phyloP scores from a whole-genome alignment of 2,329 filamentous ascomycete species.

The Microascus cirrosus region DNA sequence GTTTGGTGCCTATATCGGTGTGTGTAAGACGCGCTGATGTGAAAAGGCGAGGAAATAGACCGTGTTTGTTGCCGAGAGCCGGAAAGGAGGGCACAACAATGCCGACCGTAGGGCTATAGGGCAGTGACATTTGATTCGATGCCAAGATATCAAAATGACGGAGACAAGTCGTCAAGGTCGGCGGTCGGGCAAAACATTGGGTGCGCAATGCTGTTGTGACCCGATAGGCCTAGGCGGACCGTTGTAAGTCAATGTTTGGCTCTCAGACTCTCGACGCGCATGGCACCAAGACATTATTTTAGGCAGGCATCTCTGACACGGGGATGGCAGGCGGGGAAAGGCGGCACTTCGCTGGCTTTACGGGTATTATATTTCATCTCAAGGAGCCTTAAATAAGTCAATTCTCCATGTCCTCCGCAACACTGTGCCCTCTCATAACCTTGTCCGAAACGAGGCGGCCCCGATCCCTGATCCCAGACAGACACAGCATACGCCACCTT shows the following conservation, averaged over 20 bases:
- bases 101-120: no score
- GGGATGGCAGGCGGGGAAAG: not conserved
- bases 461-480: not conserved
- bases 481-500: not conserved
- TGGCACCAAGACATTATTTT: no score
- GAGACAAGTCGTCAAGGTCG: no score
- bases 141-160: no score
- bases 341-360: not conserved
- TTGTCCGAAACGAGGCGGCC: not conserved
- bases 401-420: not conserved
- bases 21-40: not conserved
- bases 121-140: not conserved
- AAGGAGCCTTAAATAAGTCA: not conserved
- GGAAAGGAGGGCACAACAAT: no score
- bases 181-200: no score
- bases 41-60: not conserved
- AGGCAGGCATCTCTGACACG: no score
- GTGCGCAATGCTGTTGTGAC: not conserved
- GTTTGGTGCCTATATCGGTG: not conserved
- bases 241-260: no score
- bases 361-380: conserved; percentile 1
- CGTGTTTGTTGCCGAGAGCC: no score
- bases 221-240: not conserved
- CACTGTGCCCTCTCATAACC: not conserved
- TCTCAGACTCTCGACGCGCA: no score